These are phyloP conservation scores for Fusarium annulatum DNA, from an alignment of 2,329 filamentous ascomycete species.

Conservation along the genomic window DNA sequence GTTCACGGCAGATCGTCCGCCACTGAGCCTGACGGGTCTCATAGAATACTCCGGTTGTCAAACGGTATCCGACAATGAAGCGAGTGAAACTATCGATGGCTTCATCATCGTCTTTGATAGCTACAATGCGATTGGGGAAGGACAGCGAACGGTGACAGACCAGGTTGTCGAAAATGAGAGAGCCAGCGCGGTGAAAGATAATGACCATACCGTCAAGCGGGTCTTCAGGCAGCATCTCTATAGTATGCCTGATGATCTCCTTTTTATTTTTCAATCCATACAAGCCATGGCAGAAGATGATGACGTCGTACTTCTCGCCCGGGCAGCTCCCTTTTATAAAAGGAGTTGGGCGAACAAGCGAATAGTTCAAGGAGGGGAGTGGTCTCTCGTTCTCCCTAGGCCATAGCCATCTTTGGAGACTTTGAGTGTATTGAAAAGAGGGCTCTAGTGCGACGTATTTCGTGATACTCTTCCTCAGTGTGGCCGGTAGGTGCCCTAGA, in stretches of 20 bases:
- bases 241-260: constrained; percentile 57
- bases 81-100: constrained; percentile 61
- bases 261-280: constrained; percentile 66
- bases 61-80: constrained; percentile 61
- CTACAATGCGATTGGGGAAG: constrained; percentile 58
- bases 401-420: constrained; percentile 57
- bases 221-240: constrained; percentile 58
- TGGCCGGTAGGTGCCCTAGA: constrained; percentile 59
- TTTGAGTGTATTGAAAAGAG: constrained; percentile 57
- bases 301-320: constrained; percentile 60
- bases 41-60: constrained; percentile 48
- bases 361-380: constrained; percentile 55
- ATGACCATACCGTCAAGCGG: constrained; percentile 58
- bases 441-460: constrained; percentile 67
- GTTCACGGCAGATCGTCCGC: constrained; percentile 63
- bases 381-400: constrained; percentile 44
- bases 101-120: constrained; percentile 58
- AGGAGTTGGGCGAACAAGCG: constrained; percentile 47
- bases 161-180: constrained; percentile 59
- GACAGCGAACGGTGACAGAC: constrained; percentile 59
- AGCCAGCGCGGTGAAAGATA: constrained; percentile 65
- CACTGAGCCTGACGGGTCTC: constrained; percentile 53
- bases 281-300: constrained; percentile 73
- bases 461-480: constrained; percentile 56
- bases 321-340: constrained; percentile 52